phyloP scores from a whole-genome alignment of 1,139 yeast species.

The Kodamaea arcana region DNA sequence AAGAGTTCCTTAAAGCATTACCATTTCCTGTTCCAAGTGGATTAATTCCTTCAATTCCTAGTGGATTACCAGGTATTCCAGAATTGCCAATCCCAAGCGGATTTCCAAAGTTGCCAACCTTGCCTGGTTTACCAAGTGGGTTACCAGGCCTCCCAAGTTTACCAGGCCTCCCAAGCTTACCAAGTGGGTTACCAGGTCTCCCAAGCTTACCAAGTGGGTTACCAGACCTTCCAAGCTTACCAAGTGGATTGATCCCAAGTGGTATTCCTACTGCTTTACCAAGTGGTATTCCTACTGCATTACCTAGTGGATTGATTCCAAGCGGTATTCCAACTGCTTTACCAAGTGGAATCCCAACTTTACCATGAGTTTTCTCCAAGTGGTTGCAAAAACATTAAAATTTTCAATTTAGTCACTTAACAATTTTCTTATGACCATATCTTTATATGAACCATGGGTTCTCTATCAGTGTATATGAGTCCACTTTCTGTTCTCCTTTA shows the following conservation, averaged over 20 bases:
- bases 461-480: not conserved
- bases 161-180: not conserved
- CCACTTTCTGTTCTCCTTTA: not conserved
- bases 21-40: not conserved
- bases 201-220: not conserved
- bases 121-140: not conserved
- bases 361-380: not conserved
- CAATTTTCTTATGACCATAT: too few species aligned
- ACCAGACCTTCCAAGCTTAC: not conserved
- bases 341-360: not conserved
- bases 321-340: slow-evolving; percentile 1
- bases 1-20: not conserved
- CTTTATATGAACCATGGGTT: not conserved
- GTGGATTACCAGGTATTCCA: not conserved
- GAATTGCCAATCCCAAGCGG: not conserved
- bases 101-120: not conserved
- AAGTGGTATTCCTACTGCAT: not conserved
- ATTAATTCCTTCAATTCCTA: too few species aligned
- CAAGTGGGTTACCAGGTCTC: not conserved
- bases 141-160: not conserved
- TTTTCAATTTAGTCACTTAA: too few species aligned
- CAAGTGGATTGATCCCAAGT: slow-evolving; percentile 1
- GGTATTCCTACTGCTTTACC: slow-evolving; percentile 1
- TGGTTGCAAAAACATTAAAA: too few species aligned
- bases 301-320: not conserved